Evolutionary conservation across 768 basidiomycete species (phyloP).

Genomic region (Hirschioporus abietinus): DNA sequence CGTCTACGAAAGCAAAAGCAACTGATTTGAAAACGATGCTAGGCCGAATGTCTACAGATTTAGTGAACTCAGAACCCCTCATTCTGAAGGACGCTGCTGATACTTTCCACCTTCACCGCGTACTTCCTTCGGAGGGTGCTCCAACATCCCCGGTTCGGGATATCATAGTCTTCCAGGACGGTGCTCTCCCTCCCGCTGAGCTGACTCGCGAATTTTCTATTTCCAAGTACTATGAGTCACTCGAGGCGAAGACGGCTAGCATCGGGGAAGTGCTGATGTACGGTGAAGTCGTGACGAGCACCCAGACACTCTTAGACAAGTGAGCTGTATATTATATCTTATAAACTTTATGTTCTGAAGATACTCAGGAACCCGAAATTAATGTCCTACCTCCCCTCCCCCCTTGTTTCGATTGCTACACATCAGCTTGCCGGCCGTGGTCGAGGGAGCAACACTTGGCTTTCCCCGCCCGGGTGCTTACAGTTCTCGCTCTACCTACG

Average conservation of each 20-base stretch:
- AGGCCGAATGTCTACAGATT: conserved; percentile 23
- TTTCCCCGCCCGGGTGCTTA: conserved; percentile 87
- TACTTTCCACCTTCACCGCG: conserved; percentile 53
- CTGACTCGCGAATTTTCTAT: conserved; percentile 76
- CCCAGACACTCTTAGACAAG: conserved; percentile 94
- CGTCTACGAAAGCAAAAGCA: conserved; percentile 39
- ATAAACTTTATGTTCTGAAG: conserved; percentile 6
- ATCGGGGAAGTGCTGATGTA: conserved; percentile 80
- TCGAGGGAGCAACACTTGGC: conserved; percentile 85
- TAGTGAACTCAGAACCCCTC: conserved; percentile 22
- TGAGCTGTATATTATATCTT: conserved; percentile 32
- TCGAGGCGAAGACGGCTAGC: conserved; percentile 18
- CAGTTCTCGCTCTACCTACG: conserved; percentile 76
- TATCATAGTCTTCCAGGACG: conserved; percentile 47
- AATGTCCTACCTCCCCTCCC: conserved; percentile 62
- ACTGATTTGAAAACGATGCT: conserved; percentile 36
- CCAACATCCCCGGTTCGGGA: conserved; percentile 25
- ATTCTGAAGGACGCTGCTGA: conserved; percentile 65
- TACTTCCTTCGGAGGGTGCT: conserved; percentile 9
- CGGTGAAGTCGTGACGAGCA: conserved; percentile 87
- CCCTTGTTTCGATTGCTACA: conserved; percentile 79
- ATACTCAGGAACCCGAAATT: conserved; percentile 66
- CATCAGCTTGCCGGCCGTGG: conserved; percentile 87
- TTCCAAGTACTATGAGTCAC: conserved; percentile 46
- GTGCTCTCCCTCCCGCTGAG: conserved; percentile 40